Evolutionary conservation across 2,329 filamentous ascomycete genomes (phyloP), one percentile per base, ranked within the genome.

Genomic region (Fusarium anthophilum): DNA sequence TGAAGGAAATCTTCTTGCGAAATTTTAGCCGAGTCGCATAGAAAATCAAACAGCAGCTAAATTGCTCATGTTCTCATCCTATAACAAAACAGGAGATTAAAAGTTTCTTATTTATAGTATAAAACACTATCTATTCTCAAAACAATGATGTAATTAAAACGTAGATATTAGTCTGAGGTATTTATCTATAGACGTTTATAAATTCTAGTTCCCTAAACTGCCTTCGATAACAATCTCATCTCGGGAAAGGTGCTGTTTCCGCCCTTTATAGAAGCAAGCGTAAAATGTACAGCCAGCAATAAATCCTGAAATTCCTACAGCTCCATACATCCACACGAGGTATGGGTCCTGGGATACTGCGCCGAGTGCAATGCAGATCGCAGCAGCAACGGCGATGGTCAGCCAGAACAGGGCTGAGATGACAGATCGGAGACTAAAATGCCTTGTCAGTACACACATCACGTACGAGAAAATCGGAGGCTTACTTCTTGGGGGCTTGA

Each of bases 331-430:
- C 62, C 62, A 65, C 18, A 65, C 62, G 0, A 65, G 32, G 18
- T 65, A 65, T 5, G 62, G 56, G 9, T 65, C 62, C 14, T 62
- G 56, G 0, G 62, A 65, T 0, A 65, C 56, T 10, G 32, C 45
- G 1, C 62, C 56, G 1, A 65, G 37, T 0, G 62, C 56, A 22
- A 62, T 65, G 11, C 62, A 65, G 7, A 65, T 65, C 3, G 62
- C 62, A 5, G 62, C 56, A 20, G 62, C 62, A 12, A 65, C 30
- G 0, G 62, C 62, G 3, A 65, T 65, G 3, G 62, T 65, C 11
- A 65, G 6, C 62, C 62, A 65, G 18, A 65, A 65, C 8, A 65
- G 45, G 17, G 62, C 62, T 4, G 56, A 65, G 20, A 65, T 65
- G 8, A 65, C 56, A 8, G 56, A 65, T 12, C 62, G 45, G 6